phyloP scores from a whole-genome alignment of 345 rosid genomes.

The Mangifera indica region DNA sequence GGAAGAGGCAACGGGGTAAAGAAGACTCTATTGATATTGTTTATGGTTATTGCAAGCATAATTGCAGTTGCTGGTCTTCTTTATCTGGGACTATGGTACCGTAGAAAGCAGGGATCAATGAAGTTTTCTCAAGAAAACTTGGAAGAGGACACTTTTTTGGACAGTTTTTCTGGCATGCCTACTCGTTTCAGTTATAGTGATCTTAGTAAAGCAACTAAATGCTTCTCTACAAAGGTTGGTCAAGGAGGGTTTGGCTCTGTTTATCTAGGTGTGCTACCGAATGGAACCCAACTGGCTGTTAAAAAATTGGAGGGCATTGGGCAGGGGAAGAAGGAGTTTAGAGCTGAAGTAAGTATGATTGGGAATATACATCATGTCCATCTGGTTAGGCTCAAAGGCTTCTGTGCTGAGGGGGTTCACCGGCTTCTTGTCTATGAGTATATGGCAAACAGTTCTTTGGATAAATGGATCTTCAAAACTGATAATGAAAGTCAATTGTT shows the following conservation, averaged over 20 bases:
- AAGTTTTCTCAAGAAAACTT: constrained; percentile 24
- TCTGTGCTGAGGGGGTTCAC: constrained; percentile 47
- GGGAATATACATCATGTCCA: constrained; percentile 56
- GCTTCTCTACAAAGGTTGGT: constrained; percentile 43
- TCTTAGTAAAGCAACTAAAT: constrained; percentile 41
- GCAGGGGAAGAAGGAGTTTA: constrained; percentile 51
- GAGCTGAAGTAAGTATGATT: constrained; percentile 52
- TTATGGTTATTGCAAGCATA: constrained; percentile 31
- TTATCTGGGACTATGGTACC: constrained; percentile 34
- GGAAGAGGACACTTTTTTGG: constrained; percentile 44
- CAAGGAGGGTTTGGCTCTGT: constrained; percentile 62
- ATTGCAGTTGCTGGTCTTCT: constrained; percentile 32
- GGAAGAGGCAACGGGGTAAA: constrained; percentile 6
- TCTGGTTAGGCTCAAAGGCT: constrained; percentile 56
- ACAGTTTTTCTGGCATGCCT: constrained; percentile 32
- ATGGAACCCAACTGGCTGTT: constrained; percentile 43
- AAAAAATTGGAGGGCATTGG: constrained; percentile 49
- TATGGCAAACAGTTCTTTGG: constrained; percentile 50
- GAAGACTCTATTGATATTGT: constrained; percentile 14
- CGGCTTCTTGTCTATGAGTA: constrained; percentile 60
- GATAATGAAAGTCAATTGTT: constrained; percentile 20
- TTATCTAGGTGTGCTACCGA: constrained; percentile 36
- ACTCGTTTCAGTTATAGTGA: constrained; percentile 39
- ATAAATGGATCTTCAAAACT: constrained; percentile 50
- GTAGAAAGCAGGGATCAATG: constrained; percentile 19